A percentile compares a stretch with the other conserved stretches of the same genome.
Conservation (phyloP, 345 rosid species). For the Hibiscus tridactylites region DNA sequence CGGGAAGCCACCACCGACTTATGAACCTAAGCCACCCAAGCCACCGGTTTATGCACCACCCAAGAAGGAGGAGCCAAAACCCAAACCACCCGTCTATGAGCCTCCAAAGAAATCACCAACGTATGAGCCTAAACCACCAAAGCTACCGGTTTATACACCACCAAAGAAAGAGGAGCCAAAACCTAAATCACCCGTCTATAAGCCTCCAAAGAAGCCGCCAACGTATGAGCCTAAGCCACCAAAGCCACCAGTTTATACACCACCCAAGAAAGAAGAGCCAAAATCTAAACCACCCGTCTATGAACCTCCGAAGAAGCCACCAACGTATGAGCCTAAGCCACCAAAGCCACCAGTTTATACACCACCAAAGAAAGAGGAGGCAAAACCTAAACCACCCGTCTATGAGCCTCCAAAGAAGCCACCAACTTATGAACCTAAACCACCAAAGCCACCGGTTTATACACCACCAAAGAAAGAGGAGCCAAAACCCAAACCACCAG, state of each 20-base stretch:
- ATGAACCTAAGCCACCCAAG: constrained; percentile 13
- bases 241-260: constrained; percentile 1
- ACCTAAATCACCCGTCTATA: constrained; percentile 1
- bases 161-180: background rate
- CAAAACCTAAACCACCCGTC: background rate
- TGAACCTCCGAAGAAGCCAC: constrained; percentile 8
- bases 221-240: background rate
- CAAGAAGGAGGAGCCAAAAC: background rate
- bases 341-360: constrained; percentile 3
- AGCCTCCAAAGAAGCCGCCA: constrained; percentile 4
- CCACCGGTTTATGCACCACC: constrained; percentile 7
- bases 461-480: background rate
- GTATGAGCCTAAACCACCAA: background rate
- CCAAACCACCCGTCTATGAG: constrained; percentile 4
- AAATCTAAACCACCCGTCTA: background rate
- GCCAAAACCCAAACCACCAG: background rate
- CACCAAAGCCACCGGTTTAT: constrained; percentile 11
- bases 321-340: background rate
- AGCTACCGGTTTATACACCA: background rate
- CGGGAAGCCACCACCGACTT: background rate
- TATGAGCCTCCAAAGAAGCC: constrained; percentile 13
- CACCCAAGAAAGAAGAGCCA: constrained; percentile 5
- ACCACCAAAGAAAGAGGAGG: background rate
- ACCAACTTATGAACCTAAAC: constrained; percentile 3
- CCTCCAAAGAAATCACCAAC: background rate